These are phyloP conservation scores for Litsea cubeba DNA, from an alignment of 164 flowering plant genomes.

Conservation along the genomic window DNA sequence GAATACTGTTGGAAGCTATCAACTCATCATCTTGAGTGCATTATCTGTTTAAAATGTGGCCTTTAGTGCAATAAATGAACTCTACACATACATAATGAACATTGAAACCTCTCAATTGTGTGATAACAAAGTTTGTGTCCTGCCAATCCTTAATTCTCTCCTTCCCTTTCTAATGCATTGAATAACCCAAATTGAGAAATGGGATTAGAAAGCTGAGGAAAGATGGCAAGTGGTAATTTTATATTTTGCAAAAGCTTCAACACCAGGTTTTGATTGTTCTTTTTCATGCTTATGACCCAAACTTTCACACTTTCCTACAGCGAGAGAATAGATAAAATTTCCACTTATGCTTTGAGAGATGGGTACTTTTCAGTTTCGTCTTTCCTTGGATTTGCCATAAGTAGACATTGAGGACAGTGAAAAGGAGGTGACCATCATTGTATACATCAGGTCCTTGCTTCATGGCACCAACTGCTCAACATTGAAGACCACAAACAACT, in stretches of 20 bases:
- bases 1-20: neutral
- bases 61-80: neutral
- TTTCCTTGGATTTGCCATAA: neutral
- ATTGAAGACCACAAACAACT: neutral
- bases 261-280: neutral
- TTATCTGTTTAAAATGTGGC: neutral
- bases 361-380: neutral
- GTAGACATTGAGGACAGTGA: neutral
- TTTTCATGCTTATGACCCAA: neutral
- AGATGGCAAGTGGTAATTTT: neutral
- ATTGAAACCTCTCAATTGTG: neutral
- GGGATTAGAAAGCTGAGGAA: neutral
- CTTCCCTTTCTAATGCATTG: neutral
- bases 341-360: neutral
- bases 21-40: neutral
- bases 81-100: neutral
- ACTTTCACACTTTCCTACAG: neutral
- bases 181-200: neutral
- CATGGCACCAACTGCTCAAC: neutral
- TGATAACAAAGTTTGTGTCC: neutral
- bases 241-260: neutral
- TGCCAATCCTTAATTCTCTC: neutral
- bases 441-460: neutral
- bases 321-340: neutral
- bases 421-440: neutral